Percentiles rank a stretch among this genome's conserved stretches.
Conservation (phyloP, 441 rosid genomes). For the Euphorbia celastroides region DNA sequence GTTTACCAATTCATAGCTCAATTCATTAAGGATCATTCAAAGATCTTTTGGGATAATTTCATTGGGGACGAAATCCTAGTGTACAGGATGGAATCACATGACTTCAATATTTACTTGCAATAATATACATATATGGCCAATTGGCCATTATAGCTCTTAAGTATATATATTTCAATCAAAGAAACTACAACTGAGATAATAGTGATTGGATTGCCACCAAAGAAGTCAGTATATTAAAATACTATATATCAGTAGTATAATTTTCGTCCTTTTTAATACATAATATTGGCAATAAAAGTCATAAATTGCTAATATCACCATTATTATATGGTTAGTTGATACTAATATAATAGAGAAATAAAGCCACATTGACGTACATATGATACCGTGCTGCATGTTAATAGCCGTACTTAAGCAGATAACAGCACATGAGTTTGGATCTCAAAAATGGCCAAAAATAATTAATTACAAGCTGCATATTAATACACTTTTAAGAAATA, state of each 20-base stretch:
- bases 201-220: too few relatives aligned
- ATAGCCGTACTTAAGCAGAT: conserved; percentile 1
- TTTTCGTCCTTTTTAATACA: too few relatives aligned
- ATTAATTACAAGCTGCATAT: not conserved
- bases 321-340: too few relatives aligned
- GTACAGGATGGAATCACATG: not conserved
- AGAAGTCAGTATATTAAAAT: too few relatives aligned
- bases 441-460: not conserved
- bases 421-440: not conserved
- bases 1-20: too few relatives aligned
- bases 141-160: not conserved
- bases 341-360: not conserved
- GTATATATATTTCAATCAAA: too few relatives aligned
- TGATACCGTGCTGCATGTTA: not conserved
- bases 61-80: not conserved
- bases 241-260: too few relatives aligned
- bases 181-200: not conserved
- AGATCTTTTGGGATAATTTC: too few relatives aligned
- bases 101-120: not conserved
- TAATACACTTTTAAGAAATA: not conserved
- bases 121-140: too few relatives aligned
- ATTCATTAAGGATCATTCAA: too few relatives aligned
- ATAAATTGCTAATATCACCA: too few relatives aligned
- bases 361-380: not conserved
- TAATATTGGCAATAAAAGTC: too few relatives aligned